Evolutionary conservation across 2,329 filamentous ascomycete species (phyloP).

Genomic region (Colletotrichum sansevieriae): DNA sequence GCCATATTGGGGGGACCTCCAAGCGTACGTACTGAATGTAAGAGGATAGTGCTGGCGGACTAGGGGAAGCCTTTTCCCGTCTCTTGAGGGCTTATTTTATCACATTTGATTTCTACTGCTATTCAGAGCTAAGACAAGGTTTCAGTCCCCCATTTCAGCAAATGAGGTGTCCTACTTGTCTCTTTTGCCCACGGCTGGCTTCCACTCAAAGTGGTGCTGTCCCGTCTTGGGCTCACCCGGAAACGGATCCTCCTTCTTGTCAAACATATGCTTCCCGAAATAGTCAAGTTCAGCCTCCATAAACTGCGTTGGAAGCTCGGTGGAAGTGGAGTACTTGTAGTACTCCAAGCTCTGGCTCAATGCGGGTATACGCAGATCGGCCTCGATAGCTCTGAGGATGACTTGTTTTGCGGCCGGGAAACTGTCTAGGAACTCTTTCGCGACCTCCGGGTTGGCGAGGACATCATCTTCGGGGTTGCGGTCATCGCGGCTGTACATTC

Average conservation of each 20-base stretch:
- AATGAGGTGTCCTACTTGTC: neutral
- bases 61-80: too few species aligned
- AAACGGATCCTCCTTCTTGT: conserved; percentile 63
- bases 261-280: conserved; percentile 77
- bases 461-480: conserved; percentile 60
- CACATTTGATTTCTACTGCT: too few species aligned
- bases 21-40: too few species aligned
- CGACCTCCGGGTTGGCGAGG: conserved; percentile 53
- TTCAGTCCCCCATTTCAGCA: too few species aligned
- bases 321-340: conserved; percentile 72
- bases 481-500: conserved; percentile 55
- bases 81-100: too few species aligned
- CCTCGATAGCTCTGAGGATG: conserved; percentile 65
- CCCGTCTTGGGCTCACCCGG: conserved; percentile 59
- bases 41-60: too few species aligned
- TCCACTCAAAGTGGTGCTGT: conserved; percentile 75
- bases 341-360: conserved; percentile 75
- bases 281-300: conserved; percentile 80
- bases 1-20: too few species aligned
- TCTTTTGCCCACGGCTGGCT: conserved; percentile 49
- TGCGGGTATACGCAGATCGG: conserved; percentile 71
- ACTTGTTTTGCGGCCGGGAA: conserved; percentile 67
- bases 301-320: conserved; percentile 74
- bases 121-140: too few species aligned
- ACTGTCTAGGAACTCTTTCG: conserved; percentile 64